Percentiles rank a stretch among this genome's conserved stretches.
phyloP scores from a whole-genome alignment of 371 early-diverging fungal genomes.

The Mucor racemosus region DNA sequence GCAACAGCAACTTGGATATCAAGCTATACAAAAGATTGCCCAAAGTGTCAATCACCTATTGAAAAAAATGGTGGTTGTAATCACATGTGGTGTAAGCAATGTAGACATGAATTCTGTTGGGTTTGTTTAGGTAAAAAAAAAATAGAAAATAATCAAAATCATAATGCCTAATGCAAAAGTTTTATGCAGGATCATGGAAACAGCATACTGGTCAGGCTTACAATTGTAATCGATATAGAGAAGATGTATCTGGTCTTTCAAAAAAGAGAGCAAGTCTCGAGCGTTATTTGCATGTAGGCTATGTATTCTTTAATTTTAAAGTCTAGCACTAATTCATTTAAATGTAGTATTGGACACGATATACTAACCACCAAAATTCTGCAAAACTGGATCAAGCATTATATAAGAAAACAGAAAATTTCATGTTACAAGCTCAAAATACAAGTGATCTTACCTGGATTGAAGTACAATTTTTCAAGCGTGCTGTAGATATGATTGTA shows the following conservation, averaged over 20 bases:
- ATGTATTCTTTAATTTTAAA: neutral
- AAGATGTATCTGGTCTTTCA: constrained; percentile 49
- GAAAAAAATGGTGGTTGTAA: constrained; percentile 98
- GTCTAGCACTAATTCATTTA: neutral
- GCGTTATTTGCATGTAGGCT: constrained; percentile 89
- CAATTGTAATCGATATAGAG: constrained; percentile 89
- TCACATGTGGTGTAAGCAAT: constrained; percentile 92
- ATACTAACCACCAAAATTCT: constrained; percentile 94
- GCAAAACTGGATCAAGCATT: constrained; percentile 88
- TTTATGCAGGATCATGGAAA: neutral
- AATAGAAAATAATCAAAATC: no score
- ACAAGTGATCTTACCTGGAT: constrained; percentile 93
- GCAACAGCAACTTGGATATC: constrained; percentile 97
- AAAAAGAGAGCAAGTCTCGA: constrained; percentile 84
- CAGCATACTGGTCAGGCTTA: neutral
- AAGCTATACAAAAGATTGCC: constrained; percentile 95
- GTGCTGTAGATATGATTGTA: constrained; percentile 89
- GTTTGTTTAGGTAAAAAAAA: constrained; percentile 73
- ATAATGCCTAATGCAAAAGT: no score
- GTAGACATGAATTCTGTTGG: constrained; percentile 89
- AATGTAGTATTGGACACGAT: constrained; percentile 89
- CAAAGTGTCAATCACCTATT: constrained; percentile 89
- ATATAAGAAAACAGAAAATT: constrained; percentile 83
- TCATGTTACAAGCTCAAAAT: constrained; percentile 95
- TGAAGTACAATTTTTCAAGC: constrained; percentile 94